phyloP scores from a whole-genome alignment of 768 basidiomycete genomes.

The Phylloporus rhodoxanthus region DNA sequence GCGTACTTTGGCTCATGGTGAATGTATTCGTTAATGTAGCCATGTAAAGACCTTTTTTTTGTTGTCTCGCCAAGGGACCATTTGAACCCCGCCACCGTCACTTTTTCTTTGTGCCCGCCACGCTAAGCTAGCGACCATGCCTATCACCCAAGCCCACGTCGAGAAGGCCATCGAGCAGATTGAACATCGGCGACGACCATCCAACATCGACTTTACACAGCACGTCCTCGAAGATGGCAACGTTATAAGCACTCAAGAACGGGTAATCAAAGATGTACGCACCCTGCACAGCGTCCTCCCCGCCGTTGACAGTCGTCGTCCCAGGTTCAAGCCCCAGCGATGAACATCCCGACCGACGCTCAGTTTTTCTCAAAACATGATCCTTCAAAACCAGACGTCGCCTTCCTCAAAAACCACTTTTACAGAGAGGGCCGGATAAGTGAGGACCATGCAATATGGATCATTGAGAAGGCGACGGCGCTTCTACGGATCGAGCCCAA shows the following conservation, averaged over 20 bases:
- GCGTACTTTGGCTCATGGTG: constrained; percentile 64
- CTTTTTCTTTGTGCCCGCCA: constrained; percentile 5
- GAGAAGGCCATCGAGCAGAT: constrained; percentile 34
- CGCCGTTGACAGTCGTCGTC: constrained; percentile 2
- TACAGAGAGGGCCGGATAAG: constrained; percentile 92
- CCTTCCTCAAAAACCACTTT: constrained; percentile 98
- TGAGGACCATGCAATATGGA: constrained; percentile 93
- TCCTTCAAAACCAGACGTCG: constrained; percentile 87
- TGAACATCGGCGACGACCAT: constrained; percentile 41
- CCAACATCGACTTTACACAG: constrained; percentile 83
- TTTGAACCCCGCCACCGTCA: constrained; percentile 27
- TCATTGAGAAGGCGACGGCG: constrained; percentile 82
- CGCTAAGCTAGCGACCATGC: constrained; percentile 22
- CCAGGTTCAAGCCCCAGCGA: constrained; percentile 97
- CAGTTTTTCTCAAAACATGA: constrained; percentile 89
- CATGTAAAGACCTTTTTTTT: constrained; percentile 2
- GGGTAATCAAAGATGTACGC: constrained; percentile 91
- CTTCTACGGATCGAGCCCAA: constrained; percentile 82
- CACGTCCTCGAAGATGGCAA: constrained; percentile 91
- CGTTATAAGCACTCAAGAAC: constrained; percentile 86
- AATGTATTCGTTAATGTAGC: constrained; percentile 9
- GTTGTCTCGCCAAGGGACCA: constrained; percentile 4
- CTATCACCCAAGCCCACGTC: constrained; percentile 32
- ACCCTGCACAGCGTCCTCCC: not conserved
- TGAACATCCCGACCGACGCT: constrained; percentile 83